These are phyloP conservation scores for Boletales sp. DNA, from an alignment of 768 basidiomycete species.

Conservation along the genomic window DNA sequence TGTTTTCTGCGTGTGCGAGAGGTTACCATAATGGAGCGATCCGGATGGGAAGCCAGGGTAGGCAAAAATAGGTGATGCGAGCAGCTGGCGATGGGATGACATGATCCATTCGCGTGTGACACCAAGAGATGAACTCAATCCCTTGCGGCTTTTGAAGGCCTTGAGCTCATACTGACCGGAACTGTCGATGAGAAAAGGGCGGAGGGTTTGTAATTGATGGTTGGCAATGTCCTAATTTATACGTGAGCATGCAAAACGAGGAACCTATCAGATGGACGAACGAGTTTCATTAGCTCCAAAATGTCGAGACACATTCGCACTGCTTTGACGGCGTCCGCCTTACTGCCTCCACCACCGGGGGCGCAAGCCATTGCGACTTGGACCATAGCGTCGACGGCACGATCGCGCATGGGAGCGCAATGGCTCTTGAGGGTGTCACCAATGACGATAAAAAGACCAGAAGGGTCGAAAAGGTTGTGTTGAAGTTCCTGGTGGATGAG, in stretches of 20 bases:
- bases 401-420: conserved; percentile 92
- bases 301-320: conserved; percentile 85
- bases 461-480: conserved; percentile 74
- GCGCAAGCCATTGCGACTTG: conserved; percentile 57
- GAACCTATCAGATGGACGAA: conserved; percentile 38
- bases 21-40: conserved; percentile 39
- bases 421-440: conserved; percentile 83
- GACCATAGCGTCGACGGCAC: conserved; percentile 80
- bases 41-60: conserved; percentile 43
- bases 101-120: conserved; percentile 66
- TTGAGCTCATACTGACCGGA: conserved; percentile 78
- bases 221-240: conserved; percentile 84
- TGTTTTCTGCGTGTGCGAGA: conserved; percentile 42
- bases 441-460: conserved; percentile 72
- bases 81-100: conserved; percentile 47
- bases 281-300: conserved; percentile 93
- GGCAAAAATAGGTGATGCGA: conserved; percentile 37
- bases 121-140: conserved; percentile 41
- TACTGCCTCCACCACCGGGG: conserved; percentile 50
- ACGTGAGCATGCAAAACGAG: conserved; percentile 17
- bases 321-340: conserved; percentile 65
- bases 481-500: conserved; percentile 80
- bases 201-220: conserved; percentile 89
- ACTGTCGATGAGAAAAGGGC: conserved; percentile 81
- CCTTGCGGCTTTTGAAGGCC: conserved; percentile 64